Evolutionary conservation across 768 basidiomycete genomes (phyloP), one percentile per base, ranked within the genome.

Genomic region (Suillus tomentosus): DNA sequence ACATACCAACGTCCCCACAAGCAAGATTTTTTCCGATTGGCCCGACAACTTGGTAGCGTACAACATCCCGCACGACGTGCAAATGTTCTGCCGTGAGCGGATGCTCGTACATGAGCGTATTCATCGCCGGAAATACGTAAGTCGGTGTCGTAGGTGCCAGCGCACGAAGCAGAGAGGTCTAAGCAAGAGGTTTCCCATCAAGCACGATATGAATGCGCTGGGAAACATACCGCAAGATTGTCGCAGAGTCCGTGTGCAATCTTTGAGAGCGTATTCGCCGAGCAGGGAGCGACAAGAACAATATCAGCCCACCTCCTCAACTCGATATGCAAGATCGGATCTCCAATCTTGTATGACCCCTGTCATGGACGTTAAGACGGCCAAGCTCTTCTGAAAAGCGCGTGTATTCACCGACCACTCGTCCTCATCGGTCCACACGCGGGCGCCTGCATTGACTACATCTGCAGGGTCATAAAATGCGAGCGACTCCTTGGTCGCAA

Each of bases 51-150:
- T 85, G 78, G 73, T 99, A 99, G 10, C 85, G 82, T 9, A 98
- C 83, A 45, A 91, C 82, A 1, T 95, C 91, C 36, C 81, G 81
- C 6, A 96, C 82, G 43, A 91, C 72, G 27, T 86, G 84, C 50
- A 99, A 77, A 71, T 99, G 97, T 66, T 91, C 85, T 1, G 86
- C 84, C 0, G 96, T 98, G 54, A 99, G 82, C 15, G 95, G 95
- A 73, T 98, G 96, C 66, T 92, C 88, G 72, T 93, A 99, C 96
- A 99, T 99, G 68, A 94, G 80, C 5, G 97, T 99, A 75, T 99
- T 99, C 97, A 99, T 99, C 0, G 97, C 97, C 1, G 96, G 97
- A 71, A 96, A 99, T 43, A 99, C 76, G 70, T 90, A 95, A 8
- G 94, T 95, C 8, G 92, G 92, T 0, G 94, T 97, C 7, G 85